phyloP scores from a whole-genome alignment of 192 early-diverging fungal genomes.

The Glomus cerebriforme region DNA sequence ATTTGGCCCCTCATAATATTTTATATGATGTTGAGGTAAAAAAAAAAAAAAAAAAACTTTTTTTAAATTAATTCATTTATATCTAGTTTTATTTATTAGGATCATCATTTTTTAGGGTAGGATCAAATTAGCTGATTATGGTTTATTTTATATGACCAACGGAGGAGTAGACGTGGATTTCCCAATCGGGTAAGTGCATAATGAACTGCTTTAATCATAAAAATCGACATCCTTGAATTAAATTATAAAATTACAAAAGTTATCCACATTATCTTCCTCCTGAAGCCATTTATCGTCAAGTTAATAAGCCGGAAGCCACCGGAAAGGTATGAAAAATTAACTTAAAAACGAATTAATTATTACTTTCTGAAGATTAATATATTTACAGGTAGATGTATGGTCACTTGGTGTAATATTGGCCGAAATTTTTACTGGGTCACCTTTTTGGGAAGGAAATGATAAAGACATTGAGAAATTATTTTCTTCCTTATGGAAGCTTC shows the following conservation, averaged over 20 bases:
- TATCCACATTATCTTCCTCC: slow-evolving; percentile 30
- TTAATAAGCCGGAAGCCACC: neutral
- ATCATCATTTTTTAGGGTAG: slow-evolving; percentile 29
- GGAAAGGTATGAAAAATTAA: slow-evolving; percentile 1
- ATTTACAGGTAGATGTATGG: slow-evolving; percentile 57
- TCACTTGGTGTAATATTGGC: slow-evolving; percentile 55
- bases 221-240: slow-evolving; percentile 42
- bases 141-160: slow-evolving; percentile 61
- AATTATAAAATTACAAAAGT: slow-evolving; percentile 28
- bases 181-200: slow-evolving; percentile 51
- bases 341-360: neutral
- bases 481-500: slow-evolving; percentile 44
- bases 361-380: neutral
- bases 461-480: slow-evolving; percentile 53
- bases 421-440: slow-evolving; percentile 50
- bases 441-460: slow-evolving; percentile 55
- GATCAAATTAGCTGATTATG: slow-evolving; percentile 58
- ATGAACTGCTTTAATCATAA: neutral
- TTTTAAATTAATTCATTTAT: too few species aligned
- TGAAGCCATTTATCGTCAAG: slow-evolving; percentile 30
- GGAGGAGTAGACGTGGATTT: slow-evolving; percentile 59
- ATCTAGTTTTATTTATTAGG: too few species aligned
- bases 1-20: slow-evolving; percentile 49
- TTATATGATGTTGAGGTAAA: slow-evolving; percentile 52
- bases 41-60: neutral